These are phyloP conservation scores for Silene latifolia DNA, from an alignment of 148 eudicot genomes.

Conservation along the genomic window DNA sequence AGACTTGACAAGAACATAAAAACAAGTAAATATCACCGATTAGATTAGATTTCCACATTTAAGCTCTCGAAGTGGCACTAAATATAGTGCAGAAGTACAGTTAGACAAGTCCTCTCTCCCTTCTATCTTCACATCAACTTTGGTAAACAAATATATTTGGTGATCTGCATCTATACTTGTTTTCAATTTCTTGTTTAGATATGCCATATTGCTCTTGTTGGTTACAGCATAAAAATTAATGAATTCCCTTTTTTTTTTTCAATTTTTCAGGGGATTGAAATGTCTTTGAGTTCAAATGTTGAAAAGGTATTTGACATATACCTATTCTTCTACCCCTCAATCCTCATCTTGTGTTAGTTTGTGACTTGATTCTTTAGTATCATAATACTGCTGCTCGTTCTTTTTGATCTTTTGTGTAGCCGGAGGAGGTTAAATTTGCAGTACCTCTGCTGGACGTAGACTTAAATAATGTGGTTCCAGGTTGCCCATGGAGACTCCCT, in stretches of 20 bases:
- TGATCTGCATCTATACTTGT: background rate
- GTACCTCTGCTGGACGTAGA: conserved; percentile 76
- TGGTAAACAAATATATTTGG: background rate
- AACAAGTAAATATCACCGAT: conserved; percentile 1
- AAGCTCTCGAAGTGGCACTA: background rate
- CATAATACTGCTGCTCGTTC: conserved; percentile 28
- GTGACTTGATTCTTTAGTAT: conserved; percentile 11
- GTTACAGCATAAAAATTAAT: background rate
- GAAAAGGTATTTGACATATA: conserved; percentile 58
- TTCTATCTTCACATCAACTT: background rate
- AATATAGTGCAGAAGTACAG: background rate
- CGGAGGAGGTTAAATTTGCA: conserved; percentile 91
- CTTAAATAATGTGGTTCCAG: conserved; percentile 61
- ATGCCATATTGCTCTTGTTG: background rate
- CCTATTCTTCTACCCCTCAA: background rate
- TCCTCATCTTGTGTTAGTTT: background rate
- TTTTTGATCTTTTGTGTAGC: conserved; percentile 57
- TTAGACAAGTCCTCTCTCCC: background rate
- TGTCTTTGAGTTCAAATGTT: conserved; percentile 60
- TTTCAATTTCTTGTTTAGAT: background rate
- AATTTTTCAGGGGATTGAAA: conserved; percentile 75
- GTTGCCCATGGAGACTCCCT: conserved; percentile 74
- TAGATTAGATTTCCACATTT: background rate
- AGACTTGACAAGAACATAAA: background rate
- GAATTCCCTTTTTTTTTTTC: conserved; percentile 2